Percentiles rank a stretch among this genome's conserved stretches.
Evolutionary conservation across 2,329 filamentous ascomycete genomes (phyloP).

Genomic region (Pseudocercospora macadamiae): DNA sequence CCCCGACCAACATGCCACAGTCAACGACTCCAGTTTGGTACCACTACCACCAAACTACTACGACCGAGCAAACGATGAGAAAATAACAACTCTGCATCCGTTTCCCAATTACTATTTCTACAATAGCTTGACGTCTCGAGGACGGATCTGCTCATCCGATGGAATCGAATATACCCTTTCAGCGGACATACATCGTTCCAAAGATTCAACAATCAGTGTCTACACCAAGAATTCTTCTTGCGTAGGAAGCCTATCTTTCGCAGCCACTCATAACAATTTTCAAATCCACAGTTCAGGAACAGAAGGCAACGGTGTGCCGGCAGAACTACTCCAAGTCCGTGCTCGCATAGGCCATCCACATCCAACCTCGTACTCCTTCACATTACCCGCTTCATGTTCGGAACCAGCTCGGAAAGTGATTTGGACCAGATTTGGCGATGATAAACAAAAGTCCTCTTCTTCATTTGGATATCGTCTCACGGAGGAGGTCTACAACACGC

Average conservation of each 20-base stretch:
- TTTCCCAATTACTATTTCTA: constrained; percentile 10
- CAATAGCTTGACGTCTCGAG: constrained; percentile 11
- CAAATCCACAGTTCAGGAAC: background rate
- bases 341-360: constrained; percentile 14
- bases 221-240: constrained; percentile 1
- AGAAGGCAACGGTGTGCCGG: background rate
- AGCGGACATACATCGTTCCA: constrained; percentile 10
- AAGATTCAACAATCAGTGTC: constrained; percentile 11
- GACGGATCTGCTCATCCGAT: background rate
- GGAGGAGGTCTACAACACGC: constrained; percentile 8
- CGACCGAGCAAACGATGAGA: background rate
- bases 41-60: background rate
- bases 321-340: constrained; percentile 9
- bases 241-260: constrained; percentile 11
- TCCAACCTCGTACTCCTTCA: constrained; percentile 11
- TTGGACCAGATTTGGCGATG: constrained; percentile 7
- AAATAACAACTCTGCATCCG: background rate
- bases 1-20: background rate
- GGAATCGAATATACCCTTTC: constrained; percentile 1
- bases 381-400: constrained; percentile 5
- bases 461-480: constrained; percentile 11
- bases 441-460: background rate
- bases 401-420: constrained; percentile 4
- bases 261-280: constrained; percentile 42
- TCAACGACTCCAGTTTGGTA: background rate